Percentiles rank a stretch among this genome's conserved stretches.
phyloP scores from a whole-genome alignment of 176 grass and related monocot genomes.

The Pontederia crassipes region DNA sequence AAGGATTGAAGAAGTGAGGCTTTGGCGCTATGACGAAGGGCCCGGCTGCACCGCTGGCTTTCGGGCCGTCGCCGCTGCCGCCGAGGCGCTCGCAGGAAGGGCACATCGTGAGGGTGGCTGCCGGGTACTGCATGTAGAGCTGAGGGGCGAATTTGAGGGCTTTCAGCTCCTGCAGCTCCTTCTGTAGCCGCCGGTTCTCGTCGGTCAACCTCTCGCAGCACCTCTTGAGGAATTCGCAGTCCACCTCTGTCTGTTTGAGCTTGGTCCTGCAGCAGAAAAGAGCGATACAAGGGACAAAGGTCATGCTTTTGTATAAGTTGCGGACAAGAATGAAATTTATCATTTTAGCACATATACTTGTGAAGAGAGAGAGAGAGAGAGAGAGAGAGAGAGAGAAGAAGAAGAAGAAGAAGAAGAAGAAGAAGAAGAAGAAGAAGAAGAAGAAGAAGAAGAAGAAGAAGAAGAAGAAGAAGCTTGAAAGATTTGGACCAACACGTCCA shows the following conservation, averaged over 20 bases:
- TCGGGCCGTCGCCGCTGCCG: not conserved
- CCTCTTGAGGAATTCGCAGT: slow-evolving; percentile 12
- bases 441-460: too few species aligned
- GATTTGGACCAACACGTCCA: not conserved
- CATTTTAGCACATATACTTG: not conserved
- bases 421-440: not conserved
- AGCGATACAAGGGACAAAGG: not conserved
- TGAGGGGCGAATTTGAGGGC: slow-evolving; percentile 5
- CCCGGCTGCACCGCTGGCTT: not conserved
- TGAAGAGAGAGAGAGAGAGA: too few species aligned
- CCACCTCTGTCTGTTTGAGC: slow-evolving; percentile 18
- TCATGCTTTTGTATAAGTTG: not conserved
- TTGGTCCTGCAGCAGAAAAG: not conserved
- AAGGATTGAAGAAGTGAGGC: slow-evolving; percentile 6
- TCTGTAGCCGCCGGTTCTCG: slow-evolving; percentile 17
- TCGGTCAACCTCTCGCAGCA: slow-evolving; percentile 19
- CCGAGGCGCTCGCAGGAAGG: slow-evolving; percentile 20
- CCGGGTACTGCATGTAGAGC: slow-evolving; percentile 13
- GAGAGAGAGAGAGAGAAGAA: too few species aligned
- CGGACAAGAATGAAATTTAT: not conserved
- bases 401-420: too few species aligned
- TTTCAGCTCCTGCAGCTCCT: slow-evolving; percentile 18
- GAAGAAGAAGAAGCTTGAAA: not conserved
- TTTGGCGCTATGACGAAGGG: not conserved
- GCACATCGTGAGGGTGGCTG: slow-evolving; percentile 14